Base-by-base conservation (phyloP, 164 flowering plant species). In the Dillenia suffruticosa region DNA sequence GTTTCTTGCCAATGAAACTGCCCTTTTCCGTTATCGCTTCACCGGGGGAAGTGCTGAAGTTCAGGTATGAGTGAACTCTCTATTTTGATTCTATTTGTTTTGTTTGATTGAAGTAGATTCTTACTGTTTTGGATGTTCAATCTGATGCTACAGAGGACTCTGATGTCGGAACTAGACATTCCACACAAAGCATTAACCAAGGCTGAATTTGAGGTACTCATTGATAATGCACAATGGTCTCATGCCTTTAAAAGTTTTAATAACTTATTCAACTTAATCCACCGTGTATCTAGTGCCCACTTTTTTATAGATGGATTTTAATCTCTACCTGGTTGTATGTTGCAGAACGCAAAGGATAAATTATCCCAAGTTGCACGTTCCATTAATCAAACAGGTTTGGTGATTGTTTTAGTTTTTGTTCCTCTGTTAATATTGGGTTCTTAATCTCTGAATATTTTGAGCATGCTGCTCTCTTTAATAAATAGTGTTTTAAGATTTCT, bases 1-100 rank as follows among this genome's bases (percentile, higher is more conserved):
- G 96, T 91, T 91, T 79, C 93, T 94, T 65, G 73, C 84, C 9
- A 85, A 72, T 83, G 99, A 94, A 71, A 81, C 95, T 14, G 60
- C 83, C 9, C 82, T 94, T 16, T 94, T 89, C 62, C 85, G 96
- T 12, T 75, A 81, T 62, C 85, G 96, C 12, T 94, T 91, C 67
- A 76, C 69, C 44, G 56, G 7, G 49, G 65, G 70, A 75, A 66
- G 54, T 57, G 16, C 61, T 67, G 97, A 88, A 43, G 76, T 75
- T 52, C 93, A 88, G 89, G 98, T 91, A 70, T 16, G 46, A 24
- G 49, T 61, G 54, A 14, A 22, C 71, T n/a, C 17, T 46, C 8
- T 44, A 24, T 6, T 54, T 10, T 56, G 46, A 53, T 7, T 47
- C n/a, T 32, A 32, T 4, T 16, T 61, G 47, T 26, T 58, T 46